Base-by-base conservation (phyloP, 108 stramenopile genomes). In the Chaetoceros muelleri region DNA sequence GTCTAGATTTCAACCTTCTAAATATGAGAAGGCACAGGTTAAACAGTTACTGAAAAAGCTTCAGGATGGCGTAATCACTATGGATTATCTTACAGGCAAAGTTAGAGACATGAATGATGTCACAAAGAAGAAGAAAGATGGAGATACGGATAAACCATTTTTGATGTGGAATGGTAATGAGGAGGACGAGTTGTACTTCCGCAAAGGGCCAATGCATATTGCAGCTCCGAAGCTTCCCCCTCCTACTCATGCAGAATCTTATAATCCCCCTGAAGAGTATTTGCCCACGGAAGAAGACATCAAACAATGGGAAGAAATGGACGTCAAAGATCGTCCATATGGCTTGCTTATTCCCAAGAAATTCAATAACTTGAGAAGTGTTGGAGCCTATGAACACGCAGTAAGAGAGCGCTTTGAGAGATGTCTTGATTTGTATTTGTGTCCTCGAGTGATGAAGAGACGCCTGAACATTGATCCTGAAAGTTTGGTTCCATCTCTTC, bases 381-480 rank as follows among this genome's bases (percentile, higher is more conserved):
- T 99, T 23, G 94, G 95, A 24, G 97, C 92, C 23, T 99, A 99
- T 76, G 69, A 76, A 29, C 85, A 94, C 64, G 67, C 85, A 0
- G 87, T 97, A 21, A 82, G 83, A 60, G 99, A 99, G 75, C 74
- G 94, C 1, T 99, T 97, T 66, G 97, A 99, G 59, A 79, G 99
- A 3, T 99, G 99, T 67, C 66, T 99, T 2, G 99, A 99, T 82
- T 74, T 99, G 31, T 99, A 99, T 61, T 72, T 99, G 17, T 95
- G 94, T 65, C 99, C 99, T 3, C 85, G 99, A 22, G 73, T 71
- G 3, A 82, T 96, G 82, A 96, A 96, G 73, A 73, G 89, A 25
- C 78, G 95, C 8, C 74, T 96, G 60, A 93, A 89, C 54, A 96
- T 97, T 60, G 96, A 98, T 79, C 96, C 97, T 1, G 97, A 96